Base-by-base conservation (phyloP, 192 early-diverging fungal species). In the Glomus cerebriforme region DNA sequence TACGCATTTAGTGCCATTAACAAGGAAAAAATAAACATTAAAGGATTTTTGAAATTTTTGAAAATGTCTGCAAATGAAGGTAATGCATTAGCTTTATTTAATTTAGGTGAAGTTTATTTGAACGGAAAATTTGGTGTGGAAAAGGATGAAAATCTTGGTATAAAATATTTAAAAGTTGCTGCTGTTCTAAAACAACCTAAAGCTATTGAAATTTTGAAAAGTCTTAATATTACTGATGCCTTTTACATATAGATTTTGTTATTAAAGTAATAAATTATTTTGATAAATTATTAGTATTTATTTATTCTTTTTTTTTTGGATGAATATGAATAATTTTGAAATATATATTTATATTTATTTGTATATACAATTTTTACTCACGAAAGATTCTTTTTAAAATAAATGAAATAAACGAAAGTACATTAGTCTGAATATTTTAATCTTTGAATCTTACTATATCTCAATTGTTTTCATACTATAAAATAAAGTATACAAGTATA, bases 121-220 rank as follows among this genome's bases (percentile, higher is more conserved):
- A 22, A 68, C 6, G 66, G 66, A 32, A 68, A 68, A 39, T 35
- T 68, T 19, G 34, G 34, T 68, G 9, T 68, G 3, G 22, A 24
- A 39, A 37, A 37, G 39, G 66, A 68, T 37, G 32, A 68, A n/a
- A n/a, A 68, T 32, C 29, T 35, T 34, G 66, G 66, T 19, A 68
- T 39, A 37, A 31, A 35, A 39, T 68, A 37, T 68, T 68, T 37
- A 1, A 68, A 68, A 34, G 34, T 37, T 10, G 66, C 66, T 1
- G 66, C 66, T 3, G 31, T 68, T 19, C 22, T 34, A 37, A 34
- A 34, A 19, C 66, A 68, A 24, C 22, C 29, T 37, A 68, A 68
- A 68, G 29, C 66, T 34, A 22, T 68, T 35, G 32, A 68, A 94
- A 97, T 6, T 34, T 35, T 68, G 13, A 68, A 37, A 22, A 68